Base-by-base conservation (phyloP, 768 basidiomycete genomes). In the Peribolospora baueri region DNA sequence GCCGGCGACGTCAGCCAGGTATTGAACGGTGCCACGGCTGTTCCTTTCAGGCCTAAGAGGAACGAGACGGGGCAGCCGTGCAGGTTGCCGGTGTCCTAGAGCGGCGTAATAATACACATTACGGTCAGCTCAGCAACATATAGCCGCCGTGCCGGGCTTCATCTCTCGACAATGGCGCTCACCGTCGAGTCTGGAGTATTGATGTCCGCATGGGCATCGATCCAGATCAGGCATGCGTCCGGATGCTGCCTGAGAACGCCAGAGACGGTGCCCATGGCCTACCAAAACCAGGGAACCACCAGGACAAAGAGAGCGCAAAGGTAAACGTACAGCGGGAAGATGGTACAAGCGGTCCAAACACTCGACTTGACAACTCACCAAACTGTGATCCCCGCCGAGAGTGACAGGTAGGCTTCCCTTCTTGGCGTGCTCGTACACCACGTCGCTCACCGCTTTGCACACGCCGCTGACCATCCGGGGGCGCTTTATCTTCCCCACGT, bases 51-150 rank as follows among this genome's bases (percentile, higher is more conserved):
- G 68, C 75, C 67, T 68, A 84, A 66, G 51, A 98, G 76, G 76
- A 97, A 97, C 5, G 93, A 85, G 48, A 97, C 76, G 25, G 93
- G 93, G 81, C 93, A 95, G 58, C 93, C 93, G 69, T 98, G 93
- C 49, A 98, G 80, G 68, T 97, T 95, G 40, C 91, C 91, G 75
- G 63, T 64, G 50, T 66, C 54, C 46, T 45, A 55, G 42, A 6
- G 48, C 8, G 36, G 13, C 7, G 46, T 25, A 25, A 25, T 1
- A 1, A 25, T 25, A 25, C 25, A 25, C 25, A 25, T 25, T 25
- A 25, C 25, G 25, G 25, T 25, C 25, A 25, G 25, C 25, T 1
- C 25, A 1, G 25, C 25, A 25, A 25, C 25, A 25, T 25, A 25
- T 25, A 25, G 25, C 25, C 25, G 25, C 25, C 25, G 25, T 25